Conservation (phyloP, 345 rosid genomes). For the Lepidium aucheri region DNA sequence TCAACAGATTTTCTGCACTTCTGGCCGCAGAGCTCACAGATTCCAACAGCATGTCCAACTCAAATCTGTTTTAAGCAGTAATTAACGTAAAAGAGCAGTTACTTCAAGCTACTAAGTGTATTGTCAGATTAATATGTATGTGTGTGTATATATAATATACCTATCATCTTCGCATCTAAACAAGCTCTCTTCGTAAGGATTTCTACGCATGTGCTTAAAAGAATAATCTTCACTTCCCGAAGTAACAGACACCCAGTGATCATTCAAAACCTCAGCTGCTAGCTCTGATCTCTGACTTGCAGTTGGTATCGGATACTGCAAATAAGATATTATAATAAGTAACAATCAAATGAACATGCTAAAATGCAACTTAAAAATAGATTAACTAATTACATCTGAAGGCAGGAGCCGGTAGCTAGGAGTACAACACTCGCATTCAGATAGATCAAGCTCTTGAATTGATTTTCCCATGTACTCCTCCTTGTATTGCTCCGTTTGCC, state of each 20-base stretch:
- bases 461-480: conserved; percentile 79
- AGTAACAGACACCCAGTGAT: conserved; percentile 96
- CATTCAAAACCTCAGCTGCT: conserved; percentile 88
- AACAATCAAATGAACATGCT: background rate
- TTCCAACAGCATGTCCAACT: conserved; percentile 95
- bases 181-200: conserved; percentile 92
- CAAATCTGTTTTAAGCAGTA: conserved; percentile 49
- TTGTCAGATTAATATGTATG: background rate
- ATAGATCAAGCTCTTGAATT: conserved; percentile 95
- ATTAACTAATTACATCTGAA: conserved; percentile 51
- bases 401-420: conserved; percentile 96
- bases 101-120: background rate
- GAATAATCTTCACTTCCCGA: conserved; percentile 99
- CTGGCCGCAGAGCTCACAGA: conserved; percentile 77
- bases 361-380: background rate
- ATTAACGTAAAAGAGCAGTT: background rate
- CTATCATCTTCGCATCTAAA: conserved; percentile 98
- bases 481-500: conserved; percentile 61
- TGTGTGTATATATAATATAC: conserved; percentile 20
- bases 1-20: conserved; percentile 68
- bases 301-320: conserved; percentile 77
- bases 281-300: conserved; percentile 55
- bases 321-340: conserved; percentile 5
- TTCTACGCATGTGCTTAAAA: conserved; percentile 95
- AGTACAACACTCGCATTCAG: conserved; percentile 81